Conservation (phyloP, 2,329 filamentous ascomycete genomes). For the Botrytis hyacinthi region DNA sequence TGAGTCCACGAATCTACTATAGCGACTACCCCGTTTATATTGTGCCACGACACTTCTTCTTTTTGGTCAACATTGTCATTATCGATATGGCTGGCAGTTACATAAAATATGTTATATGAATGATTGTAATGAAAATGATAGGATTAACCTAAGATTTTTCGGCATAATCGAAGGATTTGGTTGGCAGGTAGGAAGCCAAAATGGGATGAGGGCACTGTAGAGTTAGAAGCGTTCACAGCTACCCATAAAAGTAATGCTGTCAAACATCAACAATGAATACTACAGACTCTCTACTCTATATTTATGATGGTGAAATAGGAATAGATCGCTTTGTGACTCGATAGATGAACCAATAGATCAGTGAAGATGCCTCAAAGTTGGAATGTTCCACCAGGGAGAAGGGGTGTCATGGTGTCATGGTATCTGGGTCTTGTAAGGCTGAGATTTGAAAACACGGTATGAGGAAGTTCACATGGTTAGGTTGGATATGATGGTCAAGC, state of each 20-base stretch:
- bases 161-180: neutral
- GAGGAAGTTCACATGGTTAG: neutral
- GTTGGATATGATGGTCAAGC: neutral
- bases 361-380: neutral
- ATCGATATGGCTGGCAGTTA: constrained; percentile 24
- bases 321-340: neutral
- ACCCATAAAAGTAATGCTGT: constrained; percentile 12
- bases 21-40: constrained; percentile 41
- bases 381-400: neutral
- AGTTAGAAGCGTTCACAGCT: constrained; percentile 17
- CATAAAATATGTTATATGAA: constrained; percentile 24
- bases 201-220: constrained; percentile 8
- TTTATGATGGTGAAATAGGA: neutral
- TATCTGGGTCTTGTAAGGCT: neutral
- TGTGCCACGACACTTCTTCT: constrained; percentile 28
- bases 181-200: constrained; percentile 8
- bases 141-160: constrained; percentile 11
- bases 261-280: constrained; percentile 6
- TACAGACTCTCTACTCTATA: neutral
- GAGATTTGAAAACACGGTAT: neutral
- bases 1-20: constrained; percentile 42
- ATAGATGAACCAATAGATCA: neutral
- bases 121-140: constrained; percentile 24
- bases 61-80: constrained; percentile 25
- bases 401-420: neutral